These are phyloP conservation scores for Syncephalastrum sp. DNA, from an alignment of 371 early-diverging fungal species.

Conservation along the genomic window DNA sequence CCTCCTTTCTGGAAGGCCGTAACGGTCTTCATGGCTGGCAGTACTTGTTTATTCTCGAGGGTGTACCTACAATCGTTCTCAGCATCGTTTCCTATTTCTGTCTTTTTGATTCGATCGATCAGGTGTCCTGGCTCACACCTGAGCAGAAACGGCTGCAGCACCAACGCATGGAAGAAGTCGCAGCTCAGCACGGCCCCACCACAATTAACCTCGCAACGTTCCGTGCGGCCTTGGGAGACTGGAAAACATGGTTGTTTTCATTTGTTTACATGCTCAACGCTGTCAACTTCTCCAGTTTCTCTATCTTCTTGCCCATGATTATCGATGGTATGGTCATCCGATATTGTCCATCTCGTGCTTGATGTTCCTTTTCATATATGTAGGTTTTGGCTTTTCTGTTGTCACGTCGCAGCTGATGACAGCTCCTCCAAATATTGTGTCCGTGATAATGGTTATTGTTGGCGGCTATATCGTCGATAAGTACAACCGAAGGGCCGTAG, in stretches of 20 bases:
- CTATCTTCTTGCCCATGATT: slow-evolving; percentile 19
- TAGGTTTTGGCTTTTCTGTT: slow-evolving; percentile 39
- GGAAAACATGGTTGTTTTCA: slow-evolving; percentile 22
- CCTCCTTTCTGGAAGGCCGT: slow-evolving; percentile 32
- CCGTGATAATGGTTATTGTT: slow-evolving; percentile 13
- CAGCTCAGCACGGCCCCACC: slow-evolving; percentile 2
- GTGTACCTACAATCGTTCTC: slow-evolving; percentile 31
- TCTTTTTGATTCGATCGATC: slow-evolving; percentile 27
- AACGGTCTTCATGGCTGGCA: slow-evolving; percentile 44
- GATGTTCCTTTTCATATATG: neutral
- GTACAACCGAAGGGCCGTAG: slow-evolving; percentile 15
- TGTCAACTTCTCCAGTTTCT: slow-evolving; percentile 20
- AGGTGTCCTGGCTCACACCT: slow-evolving; percentile 20
- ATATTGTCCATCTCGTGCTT: neutral
- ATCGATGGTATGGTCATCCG: slow-evolving; percentile 17
- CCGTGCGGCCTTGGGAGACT: slow-evolving; percentile 13
- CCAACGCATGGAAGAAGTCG: slow-evolving; percentile 12
- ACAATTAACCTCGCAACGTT: slow-evolving; percentile 13
- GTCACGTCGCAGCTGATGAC: slow-evolving; percentile 36
- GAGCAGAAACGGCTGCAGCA: slow-evolving; percentile 19
- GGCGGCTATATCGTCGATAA: slow-evolving; percentile 21
- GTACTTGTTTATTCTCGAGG: slow-evolving; percentile 42
- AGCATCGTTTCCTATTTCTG: slow-evolving; percentile 33
- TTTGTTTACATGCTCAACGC: slow-evolving; percentile 19
- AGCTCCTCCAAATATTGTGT: slow-evolving; percentile 34